These are phyloP conservation scores for Ceratobasidium sp. DNA, from an alignment of 1,284 basidiomycete genomes.

Conservation along the genomic window DNA sequence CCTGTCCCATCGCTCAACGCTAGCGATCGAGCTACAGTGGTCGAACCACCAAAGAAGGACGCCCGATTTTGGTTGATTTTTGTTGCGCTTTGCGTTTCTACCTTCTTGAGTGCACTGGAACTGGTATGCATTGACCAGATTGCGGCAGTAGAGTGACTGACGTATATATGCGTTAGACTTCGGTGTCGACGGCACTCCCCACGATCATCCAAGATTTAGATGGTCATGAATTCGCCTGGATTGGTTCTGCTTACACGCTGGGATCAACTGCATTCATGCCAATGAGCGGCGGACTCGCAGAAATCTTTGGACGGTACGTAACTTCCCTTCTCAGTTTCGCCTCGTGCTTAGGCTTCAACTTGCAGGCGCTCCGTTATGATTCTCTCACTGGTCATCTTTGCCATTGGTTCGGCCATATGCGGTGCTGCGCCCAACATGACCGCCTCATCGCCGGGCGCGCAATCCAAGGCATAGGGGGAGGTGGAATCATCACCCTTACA, in stretches of 20 bases:
- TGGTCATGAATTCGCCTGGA: constrained; percentile 51
- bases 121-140: too few species aligned
- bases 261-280: constrained; percentile 52
- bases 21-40: neutral
- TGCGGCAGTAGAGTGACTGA: neutral
- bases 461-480: constrained; percentile 58
- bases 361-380: constrained; percentile 50
- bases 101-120: constrained; percentile 51
- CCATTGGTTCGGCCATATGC: constrained; percentile 55
- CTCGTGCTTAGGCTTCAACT: constrained; percentile 43
- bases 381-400: constrained; percentile 51
- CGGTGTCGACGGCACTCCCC: constrained; percentile 50
- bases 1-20: constrained; percentile 8
- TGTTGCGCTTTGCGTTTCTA: constrained; percentile 47
- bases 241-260: constrained; percentile 50
- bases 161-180: constrained; percentile 44
- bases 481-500: constrained; percentile 54
- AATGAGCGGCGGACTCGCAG: constrained; percentile 47
- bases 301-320: constrained; percentile 51
- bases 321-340: constrained; percentile 37
- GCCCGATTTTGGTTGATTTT: constrained; percentile 51
- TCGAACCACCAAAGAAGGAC: constrained; percentile 15
- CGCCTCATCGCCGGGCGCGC: constrained; percentile 54
- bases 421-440: constrained; percentile 54
- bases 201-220: constrained; percentile 49